Base-by-base conservation (phyloP, 257 asterid species). In the Plantago major region DNA sequence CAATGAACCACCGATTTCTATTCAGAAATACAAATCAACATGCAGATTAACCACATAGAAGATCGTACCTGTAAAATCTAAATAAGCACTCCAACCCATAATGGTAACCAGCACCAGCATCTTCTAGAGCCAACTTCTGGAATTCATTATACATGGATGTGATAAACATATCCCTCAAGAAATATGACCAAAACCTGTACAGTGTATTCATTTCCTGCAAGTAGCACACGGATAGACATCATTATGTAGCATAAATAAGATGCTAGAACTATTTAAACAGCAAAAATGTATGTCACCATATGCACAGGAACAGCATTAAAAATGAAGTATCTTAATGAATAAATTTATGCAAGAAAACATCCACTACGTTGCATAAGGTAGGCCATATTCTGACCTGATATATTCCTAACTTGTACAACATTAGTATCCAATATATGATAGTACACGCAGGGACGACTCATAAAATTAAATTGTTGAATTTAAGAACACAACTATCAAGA, bases 191-290 rank as follows among this genome's bases (percentile, higher is more conserved):
- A 75, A 92, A 92, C 77, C 89, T 74, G 80, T 92, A 92, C 30
- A 92, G 75, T 33, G 88, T 84, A 78, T 89, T 92, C 99, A 92
- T 92, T 79, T 84, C 99, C 99, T 92, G 88, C 94, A 84, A 64
- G 26, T 53, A 16, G 28, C 44, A 50, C 44, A 67, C 46, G 52
- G 22, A 44, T 66, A 15, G 33, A 55, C 48, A 64, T 75, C 59
- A 64, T 53, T 46, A n/a, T n/a, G n/a, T n/a, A n/a, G n/a, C n/a
- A n/a, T n/a, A n/a, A n/a, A n/a, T n/a, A n/a, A 40, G 17, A 55
- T 46, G 78, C 63, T 1, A 22, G 14, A 52, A 19, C 11, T 19
- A 26, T 10, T 10, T 11, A 52, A 10, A 33, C 58, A 19, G 40
- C 40, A 5, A 33, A 33, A 33, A 5, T 1, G 6, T 22, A 1